Conservation (phyloP, 116 monocot species). For the Posidonia oceanica region DNA sequence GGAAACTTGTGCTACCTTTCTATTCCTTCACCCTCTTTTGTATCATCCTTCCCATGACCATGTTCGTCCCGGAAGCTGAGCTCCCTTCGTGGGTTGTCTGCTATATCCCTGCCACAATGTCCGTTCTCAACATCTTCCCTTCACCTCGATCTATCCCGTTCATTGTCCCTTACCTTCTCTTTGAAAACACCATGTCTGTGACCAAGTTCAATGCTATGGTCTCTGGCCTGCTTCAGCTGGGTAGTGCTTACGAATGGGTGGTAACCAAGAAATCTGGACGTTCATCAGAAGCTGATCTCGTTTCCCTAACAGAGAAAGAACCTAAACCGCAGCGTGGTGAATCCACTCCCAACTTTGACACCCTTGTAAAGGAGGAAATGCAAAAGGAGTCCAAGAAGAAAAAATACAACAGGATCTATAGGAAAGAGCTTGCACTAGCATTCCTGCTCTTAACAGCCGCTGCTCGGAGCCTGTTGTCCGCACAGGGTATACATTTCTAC, state of each 20-base stretch:
- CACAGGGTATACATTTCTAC: constrained; percentile 93
- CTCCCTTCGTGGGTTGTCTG: constrained; percentile 95
- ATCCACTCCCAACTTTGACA: constrained; percentile 48
- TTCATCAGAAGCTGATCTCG: constrained; percentile 77
- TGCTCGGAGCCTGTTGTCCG: constrained; percentile 62
- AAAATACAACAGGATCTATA: constrained; percentile 85
- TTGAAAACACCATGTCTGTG: constrained; percentile 98
- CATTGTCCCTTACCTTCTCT: constrained; percentile 90
- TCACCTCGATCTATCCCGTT: constrained; percentile 81
- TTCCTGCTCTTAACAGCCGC: constrained; percentile 76
- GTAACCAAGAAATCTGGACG: constrained; percentile 94
- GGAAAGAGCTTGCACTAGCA: constrained; percentile 72
- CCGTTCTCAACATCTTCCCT: constrained; percentile 89
- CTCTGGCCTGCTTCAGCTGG: constrained; percentile 82
- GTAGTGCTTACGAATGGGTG: constrained; percentile 85
- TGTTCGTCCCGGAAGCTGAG: constrained; percentile 91
- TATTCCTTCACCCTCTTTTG: constrained; percentile 96
- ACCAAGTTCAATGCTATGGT: constrained; percentile 98
- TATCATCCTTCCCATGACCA: constrained; percentile 91
- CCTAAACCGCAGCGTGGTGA: constrained; percentile 23
- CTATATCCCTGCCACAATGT: constrained; percentile 88
- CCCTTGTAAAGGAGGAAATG: constrained; percentile 26
- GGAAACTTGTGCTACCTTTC: constrained; percentile 86
- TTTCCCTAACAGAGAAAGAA: constrained; percentile 34
- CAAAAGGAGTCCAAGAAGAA: constrained; percentile 36